Evolutionary conservation across 768 basidiomycete genomes (phyloP).

Genomic region (Podaxis mareebaensis): DNA sequence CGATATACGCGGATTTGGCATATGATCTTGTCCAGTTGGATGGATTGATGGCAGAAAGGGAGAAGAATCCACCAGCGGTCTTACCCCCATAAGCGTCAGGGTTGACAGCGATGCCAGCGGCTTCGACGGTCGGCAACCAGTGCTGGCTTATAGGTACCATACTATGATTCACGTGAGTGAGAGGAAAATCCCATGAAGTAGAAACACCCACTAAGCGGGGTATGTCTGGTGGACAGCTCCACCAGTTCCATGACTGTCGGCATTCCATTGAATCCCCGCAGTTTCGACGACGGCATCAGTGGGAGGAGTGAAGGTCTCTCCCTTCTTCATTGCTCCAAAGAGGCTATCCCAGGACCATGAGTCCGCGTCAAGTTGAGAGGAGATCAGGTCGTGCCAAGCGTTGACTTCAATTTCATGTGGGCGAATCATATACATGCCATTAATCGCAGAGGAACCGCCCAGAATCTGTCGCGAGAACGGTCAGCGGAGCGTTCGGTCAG

Average conservation of each 20-base stretch:
- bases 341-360: conserved; percentile 50
- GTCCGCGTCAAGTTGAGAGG: conserved; percentile 34
- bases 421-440: conserved; percentile 67
- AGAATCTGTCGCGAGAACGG: conserved; percentile 41
- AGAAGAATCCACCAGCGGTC: conserved; percentile 54
- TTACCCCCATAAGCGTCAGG: conserved; percentile 50
- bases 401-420: conserved; percentile 52
- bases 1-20: conserved; percentile 65
- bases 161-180: conserved; percentile 35
- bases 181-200: conserved; percentile 27
- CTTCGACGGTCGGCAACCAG: conserved; percentile 56
- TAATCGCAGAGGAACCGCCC: conserved; percentile 69
- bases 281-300: conserved; percentile 33
- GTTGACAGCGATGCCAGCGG: conserved; percentile 45
- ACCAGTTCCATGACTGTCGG: conserved; percentile 46
- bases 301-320: conserved; percentile 61
- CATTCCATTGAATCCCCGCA: conserved; percentile 46
- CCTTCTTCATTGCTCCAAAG: conserved; percentile 45
- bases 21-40: conserved; percentile 70
- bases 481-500: background rate
- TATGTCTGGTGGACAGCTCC: conserved; percentile 47
- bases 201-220: conserved; percentile 56
- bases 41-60: conserved; percentile 62
- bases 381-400: conserved; percentile 45
- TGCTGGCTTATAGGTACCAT: conserved; percentile 55